phyloP scores from a whole-genome alignment of 2,329 filamentous ascomycete species.

The Triangularia verruculosa region DNA sequence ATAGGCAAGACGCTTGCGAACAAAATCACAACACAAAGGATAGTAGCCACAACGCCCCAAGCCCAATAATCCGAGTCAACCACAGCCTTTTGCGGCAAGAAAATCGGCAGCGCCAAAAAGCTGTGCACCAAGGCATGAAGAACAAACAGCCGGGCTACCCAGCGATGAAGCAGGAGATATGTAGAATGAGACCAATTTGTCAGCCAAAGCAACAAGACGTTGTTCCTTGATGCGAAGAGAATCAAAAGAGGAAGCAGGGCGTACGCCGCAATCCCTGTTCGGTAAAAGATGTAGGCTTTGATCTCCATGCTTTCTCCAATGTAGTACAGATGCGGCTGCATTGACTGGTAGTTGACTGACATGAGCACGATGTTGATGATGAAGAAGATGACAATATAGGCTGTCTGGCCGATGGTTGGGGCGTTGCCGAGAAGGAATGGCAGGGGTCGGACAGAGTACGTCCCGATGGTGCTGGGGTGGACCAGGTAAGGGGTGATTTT shows the following conservation, averaged over 20 bases:
- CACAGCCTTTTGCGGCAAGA: constrained; percentile 29
- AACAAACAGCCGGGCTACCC: constrained; percentile 45
- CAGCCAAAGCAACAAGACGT: constrained; percentile 29
- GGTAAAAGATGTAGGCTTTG: constrained; percentile 4
- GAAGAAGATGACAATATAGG: background rate
- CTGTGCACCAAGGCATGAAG: constrained; percentile 47
- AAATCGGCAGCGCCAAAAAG: constrained; percentile 36
- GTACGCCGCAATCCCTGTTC: constrained; percentile 6
- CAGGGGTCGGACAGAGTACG: background rate
- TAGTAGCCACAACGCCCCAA: constrained; percentile 41
- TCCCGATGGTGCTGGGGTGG: constrained; percentile 1
- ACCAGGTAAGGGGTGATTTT: background rate
- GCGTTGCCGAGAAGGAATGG: background rate
- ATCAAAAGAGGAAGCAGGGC: constrained; percentile 33
- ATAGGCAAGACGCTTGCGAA: constrained; percentile 27
- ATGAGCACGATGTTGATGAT: constrained; percentile 1
- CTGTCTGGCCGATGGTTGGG: constrained; percentile 1
- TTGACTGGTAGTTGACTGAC: constrained; percentile 4
- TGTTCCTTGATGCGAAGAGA: constrained; percentile 46
- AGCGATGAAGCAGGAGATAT: constrained; percentile 48
- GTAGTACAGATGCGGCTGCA: constrained; percentile 5
- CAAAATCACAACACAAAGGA: constrained; percentile 33
- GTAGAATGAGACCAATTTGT: constrained; percentile 50
- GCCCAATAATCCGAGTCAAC: constrained; percentile 39
- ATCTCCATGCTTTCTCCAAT: background rate